Evolutionary conservation across 2,329 filamentous ascomycete genomes (phyloP).

Genomic region (Phoma sp.): DNA sequence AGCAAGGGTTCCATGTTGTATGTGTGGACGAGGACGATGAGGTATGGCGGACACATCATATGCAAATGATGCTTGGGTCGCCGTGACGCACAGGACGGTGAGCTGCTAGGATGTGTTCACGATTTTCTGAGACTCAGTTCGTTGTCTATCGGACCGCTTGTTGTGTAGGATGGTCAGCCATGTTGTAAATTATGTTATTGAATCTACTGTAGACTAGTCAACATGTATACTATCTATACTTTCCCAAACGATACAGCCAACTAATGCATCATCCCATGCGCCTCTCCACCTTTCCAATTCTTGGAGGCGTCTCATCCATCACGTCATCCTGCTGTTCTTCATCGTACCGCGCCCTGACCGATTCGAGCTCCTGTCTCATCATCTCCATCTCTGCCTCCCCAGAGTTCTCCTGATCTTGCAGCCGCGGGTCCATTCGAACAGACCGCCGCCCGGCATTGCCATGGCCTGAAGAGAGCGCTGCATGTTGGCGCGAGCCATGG

Average conservation of each 20-base stretch:
- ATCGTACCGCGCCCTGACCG: conserved; percentile 30
- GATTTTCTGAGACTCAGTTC: too few relatives aligned
- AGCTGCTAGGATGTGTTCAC: too few relatives aligned
- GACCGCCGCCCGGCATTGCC: conserved; percentile 17
- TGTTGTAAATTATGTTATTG: not conserved
- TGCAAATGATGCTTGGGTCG: conserved; percentile 12
- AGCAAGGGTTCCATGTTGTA: conserved; percentile 18
- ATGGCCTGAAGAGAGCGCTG: conserved; percentile 3
- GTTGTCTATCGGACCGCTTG: not conserved
- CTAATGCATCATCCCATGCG: conserved; percentile 7
- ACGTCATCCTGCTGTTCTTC: conserved; percentile 30
- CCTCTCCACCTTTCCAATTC: conserved; percentile 45
- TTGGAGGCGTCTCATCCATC: conserved; percentile 48
- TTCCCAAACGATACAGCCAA: not conserved
- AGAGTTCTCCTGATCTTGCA: conserved; percentile 46
- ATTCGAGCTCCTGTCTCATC: conserved; percentile 38
- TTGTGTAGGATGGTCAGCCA: not conserved
- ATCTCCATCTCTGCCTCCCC: conserved; percentile 33
- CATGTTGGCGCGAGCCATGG: conserved; percentile 11
- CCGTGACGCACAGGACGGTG: not conserved
- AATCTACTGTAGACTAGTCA: not conserved
- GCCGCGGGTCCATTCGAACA: conserved; percentile 19
- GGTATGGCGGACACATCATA: conserved; percentile 25
- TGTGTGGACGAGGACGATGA: conserved; percentile 18
- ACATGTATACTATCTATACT: not conserved